Evolutionary conservation across 1,284 basidiomycete genomes (phyloP).

Genomic region (Trametes pubescens): DNA sequence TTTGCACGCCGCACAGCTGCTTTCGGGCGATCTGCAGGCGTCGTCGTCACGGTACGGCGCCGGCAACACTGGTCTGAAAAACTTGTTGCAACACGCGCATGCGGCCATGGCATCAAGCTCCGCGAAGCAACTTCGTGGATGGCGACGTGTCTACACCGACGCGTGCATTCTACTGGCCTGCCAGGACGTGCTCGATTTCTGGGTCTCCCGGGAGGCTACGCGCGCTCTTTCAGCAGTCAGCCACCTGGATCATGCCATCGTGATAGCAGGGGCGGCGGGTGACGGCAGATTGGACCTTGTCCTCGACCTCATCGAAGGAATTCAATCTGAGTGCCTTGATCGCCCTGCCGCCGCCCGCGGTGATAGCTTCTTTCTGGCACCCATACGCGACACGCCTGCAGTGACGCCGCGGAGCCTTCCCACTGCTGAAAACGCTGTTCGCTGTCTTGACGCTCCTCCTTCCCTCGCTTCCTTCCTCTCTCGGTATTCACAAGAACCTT

Average conservation of each 20-base stretch:
- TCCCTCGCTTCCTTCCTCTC: constrained; percentile 60
- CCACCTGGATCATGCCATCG: constrained; percentile 80
- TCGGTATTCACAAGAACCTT: constrained; percentile 59
- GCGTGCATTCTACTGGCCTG: constrained; percentile 63
- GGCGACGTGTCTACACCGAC: constrained; percentile 72
- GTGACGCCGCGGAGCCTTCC: constrained; percentile 20
- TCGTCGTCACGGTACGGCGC: not conserved
- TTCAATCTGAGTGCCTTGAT: constrained; percentile 46
- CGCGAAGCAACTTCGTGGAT: constrained; percentile 39
- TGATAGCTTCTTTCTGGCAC: constrained; percentile 1
- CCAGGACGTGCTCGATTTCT: constrained; percentile 45
- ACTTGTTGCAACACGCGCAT: constrained; percentile 38
- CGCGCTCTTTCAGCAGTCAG: constrained; percentile 52
- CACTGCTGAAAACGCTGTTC: constrained; percentile 43
- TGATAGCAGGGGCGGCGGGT: constrained; percentile 85
- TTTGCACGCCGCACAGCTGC: constrained; percentile 15
- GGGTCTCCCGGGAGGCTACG: constrained; percentile 38
- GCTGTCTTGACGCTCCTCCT: constrained; percentile 53
- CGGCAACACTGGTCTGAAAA: constrained; percentile 27
- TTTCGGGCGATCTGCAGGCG: constrained; percentile 4
- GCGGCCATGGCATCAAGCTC: constrained; percentile 33
- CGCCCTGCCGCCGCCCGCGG: not conserved
- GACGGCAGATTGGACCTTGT: constrained; percentile 66
- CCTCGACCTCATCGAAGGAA: constrained; percentile 60
- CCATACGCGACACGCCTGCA: constrained; percentile 23